Evolutionary conservation across 2,329 filamentous ascomycete genomes (phyloP), one percentile per base, ranked within the genome.

Genomic region (Colletotrichum sp.): DNA sequence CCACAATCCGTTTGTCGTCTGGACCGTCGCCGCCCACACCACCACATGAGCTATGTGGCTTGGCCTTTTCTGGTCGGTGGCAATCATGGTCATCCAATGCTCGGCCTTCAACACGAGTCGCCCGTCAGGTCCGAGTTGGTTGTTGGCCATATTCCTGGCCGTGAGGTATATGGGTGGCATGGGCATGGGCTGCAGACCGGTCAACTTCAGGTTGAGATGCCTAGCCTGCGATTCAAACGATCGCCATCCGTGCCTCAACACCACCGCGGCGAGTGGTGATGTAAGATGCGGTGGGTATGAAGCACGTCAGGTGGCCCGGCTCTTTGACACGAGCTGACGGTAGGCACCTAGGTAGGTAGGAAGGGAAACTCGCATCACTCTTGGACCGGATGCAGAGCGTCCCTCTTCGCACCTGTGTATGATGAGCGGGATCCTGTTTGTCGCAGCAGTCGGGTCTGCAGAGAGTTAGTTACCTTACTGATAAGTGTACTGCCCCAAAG

Each of bases 141-240:
- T 52, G 43, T 52, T 52, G 43, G 43, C 43, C 43, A 22, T 52
- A 13, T 52, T 52, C 43, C 43, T 52, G 43, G 43, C 43, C n/a
- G 43, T 52, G n/a, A 52, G 43, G 43, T 52, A 52, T 52, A 52
- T 52, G 43, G n/a, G 30, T 61, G 66, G 55, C 55, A 36, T 10
- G 48, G 48, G n/a, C 52, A 43, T 32, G 32, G 52, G 27, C 28
- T 61, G 58, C 30, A 9, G 58, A 34, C 34, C 36, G 67, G 67
- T 62, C 56, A 62, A 68, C 62, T 75, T 75, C 69, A 73, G 73
- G 73, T 73, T 27, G 32, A 68, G 30, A 30, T 64, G 58, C 56
- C 48, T 32, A 28, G 27, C 32, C 6, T 64, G n/a, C 32, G 32
- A 27, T 43, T n/a, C 32, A 68, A 58, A 15, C 30, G 39, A 48